A percentile compares a stretch with the other conserved stretches of the same genome.
Evolutionary conservation across 23 red algal genomes (phyloP).

Genomic region (Gracilaria gracilis): DNA sequence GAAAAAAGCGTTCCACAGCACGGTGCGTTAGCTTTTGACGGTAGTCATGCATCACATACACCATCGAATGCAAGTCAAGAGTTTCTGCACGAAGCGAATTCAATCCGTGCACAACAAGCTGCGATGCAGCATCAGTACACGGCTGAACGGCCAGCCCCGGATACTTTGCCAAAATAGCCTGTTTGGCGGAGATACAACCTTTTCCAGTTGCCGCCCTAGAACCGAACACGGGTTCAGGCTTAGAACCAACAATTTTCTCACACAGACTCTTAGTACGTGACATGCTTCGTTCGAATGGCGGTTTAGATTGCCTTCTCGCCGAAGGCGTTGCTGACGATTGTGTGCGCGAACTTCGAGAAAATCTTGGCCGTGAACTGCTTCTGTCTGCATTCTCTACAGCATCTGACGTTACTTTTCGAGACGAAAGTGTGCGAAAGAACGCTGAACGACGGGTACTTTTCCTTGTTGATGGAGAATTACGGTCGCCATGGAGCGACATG

Average conservation of each 20-base stretch:
- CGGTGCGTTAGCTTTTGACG: slow-evolving; percentile 60
- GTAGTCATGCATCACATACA: slow-evolving; percentile 59
- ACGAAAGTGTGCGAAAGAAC: slow-evolving; percentile 19
- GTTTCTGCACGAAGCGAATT: slow-evolving; percentile 68
- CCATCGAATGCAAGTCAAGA: slow-evolving; percentile 72
- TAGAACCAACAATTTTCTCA: slow-evolving; percentile 48
- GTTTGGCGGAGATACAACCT: slow-evolving; percentile 34
- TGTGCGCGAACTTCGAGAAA: background rate
- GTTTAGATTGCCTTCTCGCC: slow-evolving; percentile 6
- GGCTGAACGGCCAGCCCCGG: slow-evolving; percentile 26
- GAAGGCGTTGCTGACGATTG: background rate
- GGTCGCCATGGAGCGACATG: slow-evolving; percentile 4
- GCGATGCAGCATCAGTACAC: slow-evolving; percentile 15
- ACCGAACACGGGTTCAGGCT: slow-evolving; percentile 50
- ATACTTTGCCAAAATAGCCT: slow-evolving; percentile 52
- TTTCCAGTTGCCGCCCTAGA: slow-evolving; percentile 36
- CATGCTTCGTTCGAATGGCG: slow-evolving; percentile 15
- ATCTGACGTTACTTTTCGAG: background rate
- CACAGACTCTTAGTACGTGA: slow-evolving; percentile 50
- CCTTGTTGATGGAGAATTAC: background rate
- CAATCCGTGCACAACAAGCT: slow-evolving; percentile 46
- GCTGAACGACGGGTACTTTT: background rate
- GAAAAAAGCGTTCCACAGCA: slow-evolving; percentile 75
- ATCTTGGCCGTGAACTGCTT: background rate
- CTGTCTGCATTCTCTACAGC: background rate